Percentiles rank a stretch among this genome's conserved stretches.
Conservation (phyloP, 176 grass and related monocot genomes). For the Tillandsia leiboldiana region DNA sequence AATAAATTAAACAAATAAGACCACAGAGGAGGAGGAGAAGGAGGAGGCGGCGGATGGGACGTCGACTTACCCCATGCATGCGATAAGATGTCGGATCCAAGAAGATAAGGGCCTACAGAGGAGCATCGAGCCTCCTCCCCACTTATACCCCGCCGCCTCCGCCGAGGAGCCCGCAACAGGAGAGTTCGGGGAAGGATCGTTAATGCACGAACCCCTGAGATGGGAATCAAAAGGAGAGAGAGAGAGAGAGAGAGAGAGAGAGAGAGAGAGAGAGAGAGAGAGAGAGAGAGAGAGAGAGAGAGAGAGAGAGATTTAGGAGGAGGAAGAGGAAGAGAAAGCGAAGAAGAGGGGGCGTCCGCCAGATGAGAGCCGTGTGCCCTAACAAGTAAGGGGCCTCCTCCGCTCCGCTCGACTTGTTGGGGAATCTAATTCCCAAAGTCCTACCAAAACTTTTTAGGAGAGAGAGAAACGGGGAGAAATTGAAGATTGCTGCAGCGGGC, state of each 20-base stretch:
- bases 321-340: too few species aligned
- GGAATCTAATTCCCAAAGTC: too few species aligned
- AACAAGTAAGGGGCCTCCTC: too few species aligned
- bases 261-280: not conserved
- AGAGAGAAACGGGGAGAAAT: too few species aligned
- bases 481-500: too few species aligned
- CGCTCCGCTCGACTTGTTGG: too few species aligned
- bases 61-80: conserved; percentile 73
- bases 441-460: too few species aligned
- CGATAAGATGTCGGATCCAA: conserved; percentile 67
- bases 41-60: not conserved
- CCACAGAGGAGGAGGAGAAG: not conserved
- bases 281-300: not conserved
- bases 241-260: conserved; percentile 2
- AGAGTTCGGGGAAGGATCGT: conserved; percentile 13
- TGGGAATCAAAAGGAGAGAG: not conserved
- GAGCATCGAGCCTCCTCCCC: conserved; percentile 30
- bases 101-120: conserved; percentile 52
- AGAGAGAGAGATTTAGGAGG: too few species aligned
- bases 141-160: not conserved
- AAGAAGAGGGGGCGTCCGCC: too few species aligned
- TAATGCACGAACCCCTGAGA: too few species aligned
- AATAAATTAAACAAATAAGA: not conserved
- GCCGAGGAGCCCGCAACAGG: not conserved
- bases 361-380: too few species aligned